Evolutionary conservation across 2,329 filamentous ascomycete genomes (phyloP), one percentile per base, ranked within the genome.

Genomic region (Epichloe gansuensis): DNA sequence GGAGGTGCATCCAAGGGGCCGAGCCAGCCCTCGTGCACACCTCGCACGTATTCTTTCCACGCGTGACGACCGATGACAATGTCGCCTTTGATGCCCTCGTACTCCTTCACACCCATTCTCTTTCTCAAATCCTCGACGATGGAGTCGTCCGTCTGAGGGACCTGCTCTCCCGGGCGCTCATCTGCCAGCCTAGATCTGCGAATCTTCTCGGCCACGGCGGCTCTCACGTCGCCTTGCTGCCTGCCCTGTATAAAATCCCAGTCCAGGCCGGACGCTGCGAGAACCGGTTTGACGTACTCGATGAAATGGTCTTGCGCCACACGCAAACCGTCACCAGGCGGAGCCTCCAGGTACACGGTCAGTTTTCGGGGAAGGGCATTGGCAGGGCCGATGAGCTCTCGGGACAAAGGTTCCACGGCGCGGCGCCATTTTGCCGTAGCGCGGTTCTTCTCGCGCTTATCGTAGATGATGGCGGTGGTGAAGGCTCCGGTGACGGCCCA

Each of bases 41-140:
- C 93, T 54, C 91, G 79, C 25, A 97, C 74, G 67, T 97, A 98
- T 70, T 98, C 93, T 71, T 96, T 98, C 93, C 93, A 98, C 9
- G 91, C 85, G 65, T 96, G 87, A 53, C 91, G 76, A 12, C 93
- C 93, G 61, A 98, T 81, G 17, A 97, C 82, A 50, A 98, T 76
- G 65, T 97, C 91, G 45, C 93, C 93, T 57, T 79, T 78, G 23
- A 85, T 74, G 9, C 88, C 91, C 4, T 83, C 75, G 63, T 85
- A 91, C 37, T 88, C 82, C 28, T 73, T 75, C 9, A 91, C 79
- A 6, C 84, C 84, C 55, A 82, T 81, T 58, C 75, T 78, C 62
- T 76, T 73, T 60, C 91, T 78, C 50, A 85, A 71, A 9, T 78
- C 74, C 54, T 82, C 75, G 5, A 93, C 70, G 8, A 82, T 67